Evolutionary conservation across 1,284 basidiomycete species (phyloP).

Genomic region (Rhodotorula glutinis): DNA sequence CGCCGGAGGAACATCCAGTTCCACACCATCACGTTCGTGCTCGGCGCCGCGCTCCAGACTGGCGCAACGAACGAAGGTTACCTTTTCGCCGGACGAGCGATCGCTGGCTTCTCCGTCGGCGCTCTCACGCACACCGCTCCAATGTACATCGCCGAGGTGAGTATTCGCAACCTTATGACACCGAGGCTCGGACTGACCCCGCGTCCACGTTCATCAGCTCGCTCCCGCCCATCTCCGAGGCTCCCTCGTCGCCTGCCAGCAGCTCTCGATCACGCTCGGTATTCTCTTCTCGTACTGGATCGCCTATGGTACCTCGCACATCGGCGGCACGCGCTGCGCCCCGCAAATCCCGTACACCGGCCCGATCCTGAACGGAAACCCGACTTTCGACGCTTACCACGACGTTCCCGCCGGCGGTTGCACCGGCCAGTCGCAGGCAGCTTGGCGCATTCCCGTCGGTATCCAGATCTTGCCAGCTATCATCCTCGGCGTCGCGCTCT

Average conservation of each 20-base stretch:
- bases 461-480: conserved; percentile 58
- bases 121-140: conserved; percentile 17
- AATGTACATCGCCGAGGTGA: conserved; percentile 38
- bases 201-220: conserved; percentile 22
- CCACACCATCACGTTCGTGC: background rate
- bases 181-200: background rate
- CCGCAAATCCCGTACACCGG: background rate
- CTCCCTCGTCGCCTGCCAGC: conserved; percentile 27
- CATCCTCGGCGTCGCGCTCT: conserved; percentile 51
- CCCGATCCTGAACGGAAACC: background rate
- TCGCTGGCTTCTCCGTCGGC: conserved; percentile 19
- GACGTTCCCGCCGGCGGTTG: conserved; percentile 37
- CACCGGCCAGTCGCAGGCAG: conserved; percentile 1
- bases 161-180: background rate
- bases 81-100: conserved; percentile 2
- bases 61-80: conserved; percentile 3
- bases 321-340: conserved; percentile 28
- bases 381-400: conserved; percentile 27
- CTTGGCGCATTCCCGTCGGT: conserved; percentile 56
- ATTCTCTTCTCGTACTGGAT: conserved; percentile 41
- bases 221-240: conserved; percentile 32
- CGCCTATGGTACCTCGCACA: conserved; percentile 42
- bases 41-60: conserved; percentile 2
- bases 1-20: conserved; percentile 4
- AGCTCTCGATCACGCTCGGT: conserved; percentile 28